Base-by-base conservation (phyloP, 2,329 filamentous ascomycete species). In the Alternaria triticimaculans region DNA sequence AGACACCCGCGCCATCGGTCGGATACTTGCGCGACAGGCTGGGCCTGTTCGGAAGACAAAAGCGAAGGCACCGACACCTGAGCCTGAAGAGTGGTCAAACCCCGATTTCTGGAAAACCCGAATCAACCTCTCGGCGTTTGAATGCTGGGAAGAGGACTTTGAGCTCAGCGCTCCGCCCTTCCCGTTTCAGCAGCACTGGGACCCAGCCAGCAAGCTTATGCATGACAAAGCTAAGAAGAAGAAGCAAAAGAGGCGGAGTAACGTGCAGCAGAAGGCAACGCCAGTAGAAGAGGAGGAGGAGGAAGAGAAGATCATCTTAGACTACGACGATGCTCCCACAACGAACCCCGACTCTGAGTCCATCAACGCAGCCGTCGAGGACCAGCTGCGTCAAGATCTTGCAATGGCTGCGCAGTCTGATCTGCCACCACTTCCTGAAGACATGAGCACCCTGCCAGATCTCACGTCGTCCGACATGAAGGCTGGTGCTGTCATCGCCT, bases 111-210 rank as follows among this genome's bases (percentile, higher is more conserved):
- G 94, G 94, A 88, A 88, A 69, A 82, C 87, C 5, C 93, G 89
- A 69, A 90, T 97, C 63, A 86, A 83, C 11, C 88, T 97, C 64
- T 87, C 87, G 23, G 94, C 93, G 21, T 92, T 96, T 1, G 95
- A 98, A 78, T 97, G 94, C 79, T 88, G 89, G 65, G 86, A 92
- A n/a, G 76, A 80, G 51, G 76, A 78, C 4, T 72, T 73, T 30
- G 82, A 86, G 30, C 83, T 97, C 49, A 91, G 87, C 57, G 87
- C 92, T 33, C 94, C 95, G 0, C 92, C 94, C 0, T 97, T 96
- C 74, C 94, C 94, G 0, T 97, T 97, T 78, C 84, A 92, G 15
- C 94, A 97, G 78, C 87, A 92, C 50, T 97, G 94, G 95, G 93
- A 97, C 78, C 86, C 88, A 4, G 90, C 93, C 64, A 92, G 94